phyloP scores from a whole-genome alignment of 2,329 filamentous ascomycete species.

The Corniculantispora saksenae region DNA sequence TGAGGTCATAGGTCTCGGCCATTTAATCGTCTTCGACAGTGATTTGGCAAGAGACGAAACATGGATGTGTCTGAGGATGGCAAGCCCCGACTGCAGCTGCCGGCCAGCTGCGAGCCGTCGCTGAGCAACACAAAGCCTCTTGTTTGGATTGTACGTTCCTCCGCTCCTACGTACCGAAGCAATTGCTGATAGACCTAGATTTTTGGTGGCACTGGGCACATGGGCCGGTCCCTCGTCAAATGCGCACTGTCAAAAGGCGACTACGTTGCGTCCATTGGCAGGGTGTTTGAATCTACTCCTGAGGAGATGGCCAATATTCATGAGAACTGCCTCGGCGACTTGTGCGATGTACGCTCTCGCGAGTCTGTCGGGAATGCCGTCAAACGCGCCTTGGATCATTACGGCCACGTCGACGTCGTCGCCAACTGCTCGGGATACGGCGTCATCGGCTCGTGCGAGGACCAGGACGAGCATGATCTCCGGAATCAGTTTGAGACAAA shows the following conservation, averaged over 20 bases:
- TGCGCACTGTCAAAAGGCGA: slow-evolving; percentile 79
- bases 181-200: slow-evolving; percentile 53
- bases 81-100: slow-evolving; percentile 58
- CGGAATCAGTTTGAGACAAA: slow-evolving; percentile 98
- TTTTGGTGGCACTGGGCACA: slow-evolving; percentile 96
- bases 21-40: background rate
- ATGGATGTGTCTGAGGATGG: slow-evolving; percentile 29
- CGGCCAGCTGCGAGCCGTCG: slow-evolving; percentile 84
- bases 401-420: slow-evolving; percentile 83
- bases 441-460: slow-evolving; percentile 92
- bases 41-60: background rate
- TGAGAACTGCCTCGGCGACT: slow-evolving; percentile 71
- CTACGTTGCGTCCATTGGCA: slow-evolving; percentile 81
- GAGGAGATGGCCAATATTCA: slow-evolving; percentile 73
- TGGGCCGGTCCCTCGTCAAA: slow-evolving; percentile 88
- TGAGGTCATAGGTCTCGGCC: background rate
- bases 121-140: slow-evolving; percentile 70
- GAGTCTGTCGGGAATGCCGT: slow-evolving; percentile 75
- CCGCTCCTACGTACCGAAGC: too few relatives aligned
- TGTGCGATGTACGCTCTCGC: slow-evolving; percentile 86
- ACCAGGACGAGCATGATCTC: slow-evolving; percentile 93
- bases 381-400: slow-evolving; percentile 68
- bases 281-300: slow-evolving; percentile 73
- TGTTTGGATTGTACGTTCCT: slow-evolving; percentile 77
- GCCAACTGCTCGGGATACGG: slow-evolving; percentile 95